Base-by-base conservation (phyloP, 257 asterid genomes). In the Dorcoceras hygrometricum region DNA sequence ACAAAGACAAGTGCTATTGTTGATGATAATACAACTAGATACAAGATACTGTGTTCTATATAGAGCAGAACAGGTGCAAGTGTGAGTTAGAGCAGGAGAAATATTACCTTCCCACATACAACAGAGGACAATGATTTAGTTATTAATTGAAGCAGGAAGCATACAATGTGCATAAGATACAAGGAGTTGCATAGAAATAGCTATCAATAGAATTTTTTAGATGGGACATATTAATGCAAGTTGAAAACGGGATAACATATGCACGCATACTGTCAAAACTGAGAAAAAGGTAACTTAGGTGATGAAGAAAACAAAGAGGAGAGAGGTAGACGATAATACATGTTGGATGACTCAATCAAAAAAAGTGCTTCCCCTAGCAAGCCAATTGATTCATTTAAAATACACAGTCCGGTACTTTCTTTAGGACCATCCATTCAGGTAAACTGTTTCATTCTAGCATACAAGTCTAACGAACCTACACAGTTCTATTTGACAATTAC, bases 371-470 rank as follows among this genome's bases (percentile, higher is more conserved):
- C 66, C 43, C 32, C 65, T 56, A 20, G 14, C 50, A 59, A 66
- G 63, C 67, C 26, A 67, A 67, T 46, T 26, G 57, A 58, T 62
- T 19, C 25, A 32, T 19, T 19, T 63, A 57, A 20, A 60, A 58
- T 25, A 55, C 20, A 43, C 27, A 55, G 74, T 61, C 34, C 53
- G 62, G 73, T 25, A 32, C 34, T 63, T 57, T 69, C 24, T 70
- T 27, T 58, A 65, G 26, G 70, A 51, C 71, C n/a, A 63, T 36
- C 27, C 20, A 64, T 27, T 57, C 53, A 63, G 26, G 26, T 53
- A 53, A 63, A 31, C 36, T 31, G 36, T 31, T 6, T 31, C 10
- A 31, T 31, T 31, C 36, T 31, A 6, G 1, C 1, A 31, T 31
- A 31, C 4, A 31, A 31, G 36, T 31, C 36, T 31, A 31, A 26